These are phyloP conservation scores for Salix suchowensis DNA, from an alignment of 345 rosid species.

Conservation along the genomic window DNA sequence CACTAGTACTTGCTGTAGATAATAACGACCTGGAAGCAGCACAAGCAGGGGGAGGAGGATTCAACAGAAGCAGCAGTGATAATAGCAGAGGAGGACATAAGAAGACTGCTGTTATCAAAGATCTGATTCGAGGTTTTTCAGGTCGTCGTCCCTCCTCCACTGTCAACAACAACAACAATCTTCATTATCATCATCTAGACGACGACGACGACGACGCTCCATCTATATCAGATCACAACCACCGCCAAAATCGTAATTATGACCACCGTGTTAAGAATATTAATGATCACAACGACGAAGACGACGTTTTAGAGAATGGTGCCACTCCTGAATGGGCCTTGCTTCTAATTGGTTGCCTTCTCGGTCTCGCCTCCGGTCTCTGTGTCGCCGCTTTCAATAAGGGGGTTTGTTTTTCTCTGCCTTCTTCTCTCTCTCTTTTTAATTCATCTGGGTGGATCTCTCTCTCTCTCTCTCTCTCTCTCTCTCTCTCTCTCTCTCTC, in stretches of 20 bases:
- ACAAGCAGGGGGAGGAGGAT: too few species aligned
- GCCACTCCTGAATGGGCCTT: constrained; percentile 98
- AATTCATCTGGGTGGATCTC: too few species aligned
- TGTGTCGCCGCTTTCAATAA: constrained; percentile 86
- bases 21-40: constrained; percentile 1
- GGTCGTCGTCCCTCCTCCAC: too few species aligned
- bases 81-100: too few species aligned
- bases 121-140: too few species aligned
- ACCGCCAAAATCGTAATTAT: not conserved
- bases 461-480: too few species aligned
- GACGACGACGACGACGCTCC: constrained; percentile 41
- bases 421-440: not conserved
- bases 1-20: not conserved
- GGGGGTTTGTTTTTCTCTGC: constrained; percentile 46
- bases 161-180: not conserved
- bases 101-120: too few species aligned
- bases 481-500: not conserved
- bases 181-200: not conserved
- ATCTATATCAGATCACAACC: not conserved
- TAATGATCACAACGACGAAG: constrained; percentile 22
- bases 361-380: constrained; percentile 87
- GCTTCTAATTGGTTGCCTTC: constrained; percentile 82
- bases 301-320: constrained; percentile 56
- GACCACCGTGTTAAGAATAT: not conserved
- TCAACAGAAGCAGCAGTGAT: too few species aligned